Percentiles rank a stretch among this genome's conserved stretches.
Evolutionary conservation across 441 rosid genomes (phyloP).

Genomic region (Populus hybrid): DNA sequence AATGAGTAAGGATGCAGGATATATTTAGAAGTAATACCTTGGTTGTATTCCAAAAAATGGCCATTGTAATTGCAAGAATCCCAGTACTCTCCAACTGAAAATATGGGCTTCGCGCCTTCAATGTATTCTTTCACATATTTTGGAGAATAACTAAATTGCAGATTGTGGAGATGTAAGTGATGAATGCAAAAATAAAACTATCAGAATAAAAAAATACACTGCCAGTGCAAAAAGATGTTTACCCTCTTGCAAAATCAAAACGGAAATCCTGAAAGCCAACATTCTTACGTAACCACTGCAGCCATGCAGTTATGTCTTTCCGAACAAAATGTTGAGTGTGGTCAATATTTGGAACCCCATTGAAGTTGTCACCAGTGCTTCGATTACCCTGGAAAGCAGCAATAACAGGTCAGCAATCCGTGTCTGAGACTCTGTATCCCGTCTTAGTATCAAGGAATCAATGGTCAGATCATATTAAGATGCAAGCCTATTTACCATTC

Average conservation of each 20-base stretch:
- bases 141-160: conserved; percentile 58
- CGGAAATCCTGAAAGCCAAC: conserved; percentile 94
- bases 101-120: conserved; percentile 74
- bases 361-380: conserved; percentile 89
- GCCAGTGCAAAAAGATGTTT: conserved; percentile 25
- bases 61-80: conserved; percentile 82
- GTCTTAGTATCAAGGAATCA: background rate
- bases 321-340: conserved; percentile 83
- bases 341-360: conserved; percentile 92
- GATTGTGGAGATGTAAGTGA: conserved; percentile 13
- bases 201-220: conserved; percentile 8
- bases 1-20: background rate
- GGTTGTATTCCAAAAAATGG: conserved; percentile 63
- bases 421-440: background rate
- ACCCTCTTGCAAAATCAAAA: conserved; percentile 94
- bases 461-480: background rate
- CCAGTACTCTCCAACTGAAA: conserved; percentile 93
- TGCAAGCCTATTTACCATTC: background rate
- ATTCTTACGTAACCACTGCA: conserved; percentile 65
- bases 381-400: conserved; percentile 50
- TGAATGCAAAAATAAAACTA: background rate
- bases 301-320: conserved; percentile 74
- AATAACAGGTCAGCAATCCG: conserved; percentile 15
- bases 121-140: conserved; percentile 81
- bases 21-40: conserved; percentile 48